A percentile compares a stretch with the other conserved stretches of the same genome.
Evolutionary conservation across 495 filamentous ascomycete genomes (phyloP).

Genomic region (Xylaria venustula): DNA sequence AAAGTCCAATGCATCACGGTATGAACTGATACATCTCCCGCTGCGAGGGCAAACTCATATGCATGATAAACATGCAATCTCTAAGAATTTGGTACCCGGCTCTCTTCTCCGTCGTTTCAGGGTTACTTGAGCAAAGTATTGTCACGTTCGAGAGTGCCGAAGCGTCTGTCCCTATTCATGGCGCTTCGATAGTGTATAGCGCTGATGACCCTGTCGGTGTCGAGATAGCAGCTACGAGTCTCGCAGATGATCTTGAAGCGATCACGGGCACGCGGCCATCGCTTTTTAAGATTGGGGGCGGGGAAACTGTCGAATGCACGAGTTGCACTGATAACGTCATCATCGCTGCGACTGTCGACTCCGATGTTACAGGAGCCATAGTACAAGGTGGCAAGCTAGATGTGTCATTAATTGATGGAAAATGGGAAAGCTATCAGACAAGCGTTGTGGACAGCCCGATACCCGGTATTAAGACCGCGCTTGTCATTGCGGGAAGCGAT

Average conservation of each 20-base stretch:
- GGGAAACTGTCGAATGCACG: neutral
- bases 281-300: neutral
- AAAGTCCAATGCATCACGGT: neutral
- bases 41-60: neutral
- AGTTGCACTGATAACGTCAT: neutral
- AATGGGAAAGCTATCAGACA: slow-evolving; percentile 63
- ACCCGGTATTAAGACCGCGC: slow-evolving; percentile 42
- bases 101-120: neutral
- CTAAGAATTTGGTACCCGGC: neutral
- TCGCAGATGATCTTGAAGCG: slow-evolving; percentile 57
- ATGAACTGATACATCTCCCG: neutral
- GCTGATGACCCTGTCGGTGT: slow-evolving; percentile 55
- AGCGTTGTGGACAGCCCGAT: slow-evolving; percentile 49
- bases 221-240: slow-evolving; percentile 54
- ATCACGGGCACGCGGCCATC: slow-evolving; percentile 42
- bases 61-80: neutral
- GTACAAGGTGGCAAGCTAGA: slow-evolving; percentile 38
- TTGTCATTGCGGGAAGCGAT: slow-evolving; percentile 63
- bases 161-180: slow-evolving; percentile 22
- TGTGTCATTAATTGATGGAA: slow-evolving; percentile 42
- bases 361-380: neutral
- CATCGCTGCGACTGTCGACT: slow-evolving; percentile 1
- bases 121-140: slow-evolving; percentile 25
- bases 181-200: slow-evolving; percentile 37
- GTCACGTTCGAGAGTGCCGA: slow-evolving; percentile 24